Evolutionary conservation across 2,329 filamentous ascomycete species (phyloP).

Genomic region (Xylaria sp.): DNA sequence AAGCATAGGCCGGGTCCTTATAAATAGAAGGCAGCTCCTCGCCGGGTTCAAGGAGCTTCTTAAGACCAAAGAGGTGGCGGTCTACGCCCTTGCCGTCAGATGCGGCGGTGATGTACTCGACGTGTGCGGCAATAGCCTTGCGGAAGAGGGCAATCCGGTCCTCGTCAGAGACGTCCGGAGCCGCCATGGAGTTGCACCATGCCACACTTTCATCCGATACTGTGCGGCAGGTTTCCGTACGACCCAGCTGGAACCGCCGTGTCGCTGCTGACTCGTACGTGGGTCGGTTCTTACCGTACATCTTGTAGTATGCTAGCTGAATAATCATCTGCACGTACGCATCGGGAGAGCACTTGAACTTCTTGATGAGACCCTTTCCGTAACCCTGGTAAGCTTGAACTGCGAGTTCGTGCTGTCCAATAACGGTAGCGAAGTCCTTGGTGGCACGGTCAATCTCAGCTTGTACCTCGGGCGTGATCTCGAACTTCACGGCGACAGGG

Average conservation of each 20-base stretch:
- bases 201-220: slow-evolving; percentile 92
- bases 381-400: slow-evolving; percentile 98
- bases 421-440: slow-evolving; percentile 82
- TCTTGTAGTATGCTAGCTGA: slow-evolving; percentile 97
- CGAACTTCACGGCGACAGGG: slow-evolving; percentile 80
- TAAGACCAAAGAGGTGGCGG: slow-evolving; percentile 95
- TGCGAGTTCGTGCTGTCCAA: slow-evolving; percentile 87
- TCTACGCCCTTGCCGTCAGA: slow-evolving; percentile 95
- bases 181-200: slow-evolving; percentile 89
- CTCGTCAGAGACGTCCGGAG: slow-evolving; percentile 71
- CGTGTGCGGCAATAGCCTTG: slow-evolving; percentile 81
- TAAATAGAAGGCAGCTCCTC: slow-evolving; percentile 86
- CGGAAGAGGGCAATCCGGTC: slow-evolving; percentile 80
- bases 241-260: slow-evolving; percentile 93
- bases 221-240: slow-evolving; percentile 93
- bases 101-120: slow-evolving; percentile 90
- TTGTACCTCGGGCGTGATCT: slow-evolving; percentile 77
- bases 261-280: slow-evolving; percentile 98
- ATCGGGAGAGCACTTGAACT: slow-evolving; percentile 98
- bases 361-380: slow-evolving; percentile 98
- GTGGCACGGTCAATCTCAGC: slow-evolving; percentile 82
- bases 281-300: slow-evolving; percentile 97
- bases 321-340: slow-evolving; percentile 99
- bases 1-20: slow-evolving; percentile 85
- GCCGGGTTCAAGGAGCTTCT: slow-evolving; percentile 84